Percentiles rank a stretch among this genome's conserved stretches.
phyloP scores from a whole-genome alignment of 345 rosid genomes.

The Lenwebbia sp. region DNA sequence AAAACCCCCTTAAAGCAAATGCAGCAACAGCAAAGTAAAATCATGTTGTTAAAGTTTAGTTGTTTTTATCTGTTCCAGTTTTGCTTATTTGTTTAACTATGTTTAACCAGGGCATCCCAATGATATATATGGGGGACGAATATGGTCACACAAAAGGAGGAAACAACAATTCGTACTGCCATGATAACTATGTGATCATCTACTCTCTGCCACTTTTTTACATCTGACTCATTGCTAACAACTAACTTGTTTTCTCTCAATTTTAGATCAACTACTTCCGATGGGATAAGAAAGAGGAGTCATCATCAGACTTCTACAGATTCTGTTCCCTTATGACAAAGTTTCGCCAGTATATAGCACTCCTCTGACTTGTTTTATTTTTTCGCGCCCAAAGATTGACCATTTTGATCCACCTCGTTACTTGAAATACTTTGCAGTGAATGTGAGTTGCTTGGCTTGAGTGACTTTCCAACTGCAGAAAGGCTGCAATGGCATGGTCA shows the following conservation, averaged over 20 bases:
- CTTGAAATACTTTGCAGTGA: constrained; percentile 33
- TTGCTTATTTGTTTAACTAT: background rate
- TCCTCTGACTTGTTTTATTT: background rate
- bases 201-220: background rate
- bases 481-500: constrained; percentile 95
- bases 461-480: constrained; percentile 81
- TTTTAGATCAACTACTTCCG: constrained; percentile 71
- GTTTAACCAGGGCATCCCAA: constrained; percentile 80
- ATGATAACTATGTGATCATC: constrained; percentile 68
- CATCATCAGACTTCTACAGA: constrained; percentile 63
- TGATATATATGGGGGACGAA: constrained; percentile 96
- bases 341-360: constrained; percentile 53
- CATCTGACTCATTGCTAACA: background rate
- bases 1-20: background rate
- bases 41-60: background rate
- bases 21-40: background rate
- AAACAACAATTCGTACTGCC: constrained; percentile 94
- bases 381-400: background rate
- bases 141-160: constrained; percentile 97
- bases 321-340: constrained; percentile 73
- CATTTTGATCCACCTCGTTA: background rate
- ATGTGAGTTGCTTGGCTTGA: constrained; percentile 77
- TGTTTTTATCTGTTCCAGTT: background rate
- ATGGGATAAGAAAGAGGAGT: constrained; percentile 93
- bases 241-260: background rate